Evolutionary conservation across 2,329 filamentous ascomycete genomes (phyloP).

Genomic region (Colletotrichum shisoi): DNA sequence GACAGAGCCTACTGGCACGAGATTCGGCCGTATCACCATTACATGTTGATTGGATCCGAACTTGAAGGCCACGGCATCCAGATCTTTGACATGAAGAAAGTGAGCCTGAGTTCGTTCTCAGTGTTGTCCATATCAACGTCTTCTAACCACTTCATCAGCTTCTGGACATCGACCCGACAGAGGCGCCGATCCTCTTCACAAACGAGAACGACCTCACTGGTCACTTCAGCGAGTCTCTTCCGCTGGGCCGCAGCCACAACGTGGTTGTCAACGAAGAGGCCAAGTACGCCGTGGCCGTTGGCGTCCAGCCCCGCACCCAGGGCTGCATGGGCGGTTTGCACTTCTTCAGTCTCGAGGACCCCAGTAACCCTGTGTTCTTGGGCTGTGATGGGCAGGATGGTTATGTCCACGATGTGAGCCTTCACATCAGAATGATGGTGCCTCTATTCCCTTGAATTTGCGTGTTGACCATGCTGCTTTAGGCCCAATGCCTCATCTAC

Average conservation of each 20-base stretch:
- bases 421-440: background rate
- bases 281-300: conserved; percentile 54
- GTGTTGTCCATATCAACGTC: background rate
- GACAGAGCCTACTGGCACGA: conserved; percentile 47
- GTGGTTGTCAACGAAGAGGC: conserved; percentile 58
- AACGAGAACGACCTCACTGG: conserved; percentile 45
- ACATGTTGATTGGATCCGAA: conserved; percentile 50
- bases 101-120: background rate
- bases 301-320: conserved; percentile 47
- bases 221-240: conserved; percentile 44
- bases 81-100: conserved; percentile 67
- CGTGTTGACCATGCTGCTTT: conserved; percentile 42
- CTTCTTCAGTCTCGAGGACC: conserved; percentile 63
- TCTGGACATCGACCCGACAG: conserved; percentile 51
- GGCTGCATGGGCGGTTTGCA: conserved; percentile 59
- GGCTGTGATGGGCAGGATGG: conserved; percentile 62
- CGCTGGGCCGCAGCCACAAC: conserved; percentile 57
- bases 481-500: conserved; percentile 63
- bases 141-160: conserved; percentile 43
- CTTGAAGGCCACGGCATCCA: conserved; percentile 63
- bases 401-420: conserved; percentile 60
- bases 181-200: conserved; percentile 45
- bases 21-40: conserved; percentile 48
- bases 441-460: background rate
- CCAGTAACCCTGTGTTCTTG: conserved; percentile 58